Percentiles rank a stretch among this genome's conserved stretches.
Conservation (phyloP, 1,284 basidiomycete genomes). For the Fomitiporia mediterranea region DNA sequence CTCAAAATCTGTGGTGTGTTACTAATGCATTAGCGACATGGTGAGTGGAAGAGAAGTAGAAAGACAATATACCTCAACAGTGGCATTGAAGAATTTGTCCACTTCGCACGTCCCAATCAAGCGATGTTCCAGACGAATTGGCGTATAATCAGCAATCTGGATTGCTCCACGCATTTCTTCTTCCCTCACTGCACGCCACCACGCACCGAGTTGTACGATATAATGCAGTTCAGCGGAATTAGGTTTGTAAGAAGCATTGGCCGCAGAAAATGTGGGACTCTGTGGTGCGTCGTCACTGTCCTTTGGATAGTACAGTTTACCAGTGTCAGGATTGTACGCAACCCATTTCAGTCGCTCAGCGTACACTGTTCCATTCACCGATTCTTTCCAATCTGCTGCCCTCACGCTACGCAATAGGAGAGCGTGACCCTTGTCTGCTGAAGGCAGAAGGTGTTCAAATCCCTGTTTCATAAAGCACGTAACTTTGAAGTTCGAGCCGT, state of each 20-base stretch:
- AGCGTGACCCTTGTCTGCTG: conserved; percentile 8
- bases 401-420: conserved; percentile 13
- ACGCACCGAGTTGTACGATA: conserved; percentile 7
- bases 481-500: conserved; percentile 11
- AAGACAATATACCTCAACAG: conserved; percentile 14
- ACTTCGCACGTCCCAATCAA: conserved; percentile 12
- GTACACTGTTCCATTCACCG: conserved; percentile 14
- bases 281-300: background rate
- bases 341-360: conserved; percentile 17
- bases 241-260: conserved; percentile 7
- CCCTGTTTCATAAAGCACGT: conserved; percentile 14
- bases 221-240: conserved; percentile 10
- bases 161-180: conserved; percentile 11
- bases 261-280: background rate
- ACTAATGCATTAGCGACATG: background rate
- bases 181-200: conserved; percentile 17
- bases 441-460: conserved; percentile 5
- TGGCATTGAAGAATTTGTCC: conserved; percentile 18
- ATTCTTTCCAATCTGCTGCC: background rate
- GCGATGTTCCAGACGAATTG: conserved; percentile 1
- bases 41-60: background rate
- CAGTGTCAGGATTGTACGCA: conserved; percentile 13
- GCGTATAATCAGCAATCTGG: background rate
- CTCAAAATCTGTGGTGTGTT: conserved; percentile 5
- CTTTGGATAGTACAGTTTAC: conserved; percentile 1